Conservation (phyloP, 2,329 filamentous ascomycete species). For the Pestalotiopsis sp. region DNA sequence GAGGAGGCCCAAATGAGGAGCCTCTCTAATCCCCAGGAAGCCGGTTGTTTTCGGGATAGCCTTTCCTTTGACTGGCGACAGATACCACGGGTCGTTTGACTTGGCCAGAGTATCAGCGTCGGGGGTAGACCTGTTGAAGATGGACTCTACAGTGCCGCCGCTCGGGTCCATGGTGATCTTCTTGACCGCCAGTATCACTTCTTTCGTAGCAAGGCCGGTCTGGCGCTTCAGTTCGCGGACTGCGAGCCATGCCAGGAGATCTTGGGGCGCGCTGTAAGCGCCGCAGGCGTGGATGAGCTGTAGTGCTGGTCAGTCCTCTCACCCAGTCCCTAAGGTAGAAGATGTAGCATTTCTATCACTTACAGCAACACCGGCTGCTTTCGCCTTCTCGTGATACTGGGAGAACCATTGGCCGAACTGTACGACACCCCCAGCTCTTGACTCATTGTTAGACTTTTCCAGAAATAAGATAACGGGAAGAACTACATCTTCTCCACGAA, state of each 20-base stretch:
- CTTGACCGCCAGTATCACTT: constrained; percentile 20
- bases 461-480: background rate
- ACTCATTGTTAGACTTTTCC: background rate
- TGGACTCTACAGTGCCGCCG: constrained; percentile 19
- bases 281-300: constrained; percentile 25
- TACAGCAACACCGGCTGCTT: constrained; percentile 20
- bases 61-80: constrained; percentile 17
- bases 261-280: constrained; percentile 17
- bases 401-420: constrained; percentile 17
- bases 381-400: constrained; percentile 23
- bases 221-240: constrained; percentile 17
- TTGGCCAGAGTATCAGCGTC: constrained; percentile 8
- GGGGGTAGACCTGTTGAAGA: constrained; percentile 15
- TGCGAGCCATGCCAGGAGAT: constrained; percentile 19
- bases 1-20: constrained; percentile 18
- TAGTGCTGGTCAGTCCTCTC: constrained; percentile 5
- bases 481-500: background rate
- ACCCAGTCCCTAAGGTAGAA: background rate
- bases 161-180: constrained; percentile 16
- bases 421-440: background rate
- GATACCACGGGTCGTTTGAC: constrained; percentile 18
- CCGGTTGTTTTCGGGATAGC: constrained; percentile 11
- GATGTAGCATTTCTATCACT: constrained; percentile 1
- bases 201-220: constrained; percentile 17
- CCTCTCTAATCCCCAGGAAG: constrained; percentile 18